Evolutionary conservation across 257 asterid genomes (phyloP), one percentile per base, ranked within the genome.

Genomic region (Primulina eburnea): DNA sequence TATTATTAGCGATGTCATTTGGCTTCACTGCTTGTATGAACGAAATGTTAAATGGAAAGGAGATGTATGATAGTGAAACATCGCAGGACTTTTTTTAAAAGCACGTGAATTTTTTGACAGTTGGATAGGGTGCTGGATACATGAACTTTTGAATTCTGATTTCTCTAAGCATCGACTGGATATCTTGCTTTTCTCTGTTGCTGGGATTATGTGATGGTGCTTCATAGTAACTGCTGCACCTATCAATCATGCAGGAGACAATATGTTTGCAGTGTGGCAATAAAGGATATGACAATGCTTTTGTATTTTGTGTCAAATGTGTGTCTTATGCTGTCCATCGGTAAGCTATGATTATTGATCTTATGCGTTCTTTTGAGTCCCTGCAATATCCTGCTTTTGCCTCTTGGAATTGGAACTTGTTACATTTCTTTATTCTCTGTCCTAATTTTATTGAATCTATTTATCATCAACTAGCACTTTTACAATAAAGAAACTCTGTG

Each of bases 211-310:
- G 20, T n/a, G 8, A 33, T 35, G 35, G 5, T 64, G 70, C 53
- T 65, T 52, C 37, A 17, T 18, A 11, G 18, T 59, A 56, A 59
- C 24, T 60, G 24, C 65, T 32, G n/a, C 60, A 30, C 18, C 11
- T 68, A 40, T 66, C 67, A 24, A 21, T 76, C 34, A 60, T 79
- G 84, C 80, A 89, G 91, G 87, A 61, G 69, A 82, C 70, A 16
- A 59, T 79, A 50, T 89, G 93, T 75, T 71, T 80, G 73, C 79
- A 78, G 20, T 87, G 96, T 81, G 96, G 96, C 52, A 83, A 79
- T 33, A 60, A 40, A 69, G 96, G 94, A 73, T 79, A 47, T 69
- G 32, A 76, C 37, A 75, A 82, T 71, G 84, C 94, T 26, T 76
- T 82, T 30, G 79, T 83, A 47, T 85, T 75, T 73, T 89, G 94